Percentiles rank a stretch among this genome's conserved stretches.
Conservation (phyloP, 768 basidiomycete genomes). For the Macrolepiota albuminosa region DNA sequence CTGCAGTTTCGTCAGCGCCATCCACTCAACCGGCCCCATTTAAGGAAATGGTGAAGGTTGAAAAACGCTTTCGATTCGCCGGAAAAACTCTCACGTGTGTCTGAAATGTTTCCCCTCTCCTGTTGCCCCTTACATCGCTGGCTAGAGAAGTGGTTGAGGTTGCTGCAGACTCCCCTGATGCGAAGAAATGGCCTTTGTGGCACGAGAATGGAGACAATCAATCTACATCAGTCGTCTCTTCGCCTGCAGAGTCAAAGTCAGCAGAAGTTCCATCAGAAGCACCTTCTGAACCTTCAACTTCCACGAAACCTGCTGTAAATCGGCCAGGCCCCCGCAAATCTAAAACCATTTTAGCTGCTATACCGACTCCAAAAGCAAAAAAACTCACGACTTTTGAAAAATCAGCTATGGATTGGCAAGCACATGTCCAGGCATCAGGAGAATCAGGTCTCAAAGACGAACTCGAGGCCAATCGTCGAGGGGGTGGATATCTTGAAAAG, state of each 20-base stretch:
- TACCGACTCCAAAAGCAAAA: constrained; percentile 59
- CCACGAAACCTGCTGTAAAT: constrained; percentile 28
- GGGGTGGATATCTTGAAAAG: constrained; percentile 81
- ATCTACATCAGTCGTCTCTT: constrained; percentile 3
- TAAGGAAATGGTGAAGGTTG: constrained; percentile 56
- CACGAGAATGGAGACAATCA: constrained; percentile 13
- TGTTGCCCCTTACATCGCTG: constrained; percentile 6
- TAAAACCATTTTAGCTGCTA: constrained; percentile 47
- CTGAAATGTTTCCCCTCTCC: background rate
- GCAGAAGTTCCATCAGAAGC: constrained; percentile 1
- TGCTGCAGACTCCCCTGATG: constrained; percentile 66
- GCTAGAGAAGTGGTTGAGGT: constrained; percentile 72
- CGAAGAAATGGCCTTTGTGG: constrained; percentile 70
- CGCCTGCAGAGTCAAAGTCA: background rate
- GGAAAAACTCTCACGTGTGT: constrained; percentile 73
- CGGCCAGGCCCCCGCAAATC: constrained; percentile 66
- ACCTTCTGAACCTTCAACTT: constrained; percentile 6
- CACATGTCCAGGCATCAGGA: constrained; percentile 48
- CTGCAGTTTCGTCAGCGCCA: constrained; percentile 40
- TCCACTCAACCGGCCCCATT: constrained; percentile 16
- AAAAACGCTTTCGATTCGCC: constrained; percentile 68
- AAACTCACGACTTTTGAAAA: constrained; percentile 84
- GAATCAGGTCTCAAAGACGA: constrained; percentile 53
- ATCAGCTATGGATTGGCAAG: constrained; percentile 81
- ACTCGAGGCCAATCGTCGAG: constrained; percentile 66